phyloP scores from a whole-genome alignment of 2,329 filamentous ascomycete species.

The Colletotrichum godetiae region DNA sequence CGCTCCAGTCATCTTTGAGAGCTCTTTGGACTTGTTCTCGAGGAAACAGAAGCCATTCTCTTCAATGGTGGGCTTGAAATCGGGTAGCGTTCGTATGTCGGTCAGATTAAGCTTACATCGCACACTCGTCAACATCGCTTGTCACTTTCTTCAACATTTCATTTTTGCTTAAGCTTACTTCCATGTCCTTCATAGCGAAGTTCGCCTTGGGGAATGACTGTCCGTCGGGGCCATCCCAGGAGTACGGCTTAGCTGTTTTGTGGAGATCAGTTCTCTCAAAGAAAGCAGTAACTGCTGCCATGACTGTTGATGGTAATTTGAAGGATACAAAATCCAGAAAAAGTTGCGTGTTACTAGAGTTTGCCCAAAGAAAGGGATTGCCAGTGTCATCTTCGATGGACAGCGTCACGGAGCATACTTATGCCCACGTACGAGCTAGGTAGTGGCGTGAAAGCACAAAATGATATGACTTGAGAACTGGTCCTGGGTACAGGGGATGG shows the following conservation, averaged over 20 bases:
- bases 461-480: not conserved
- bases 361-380: too few species aligned
- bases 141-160: not conserved
- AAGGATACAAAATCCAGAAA: not conserved
- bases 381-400: not conserved
- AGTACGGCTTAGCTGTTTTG: not conserved
- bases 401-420: not conserved
- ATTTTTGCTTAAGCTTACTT: not conserved
- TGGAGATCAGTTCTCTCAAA: not conserved
- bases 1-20: not conserved
- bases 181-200: slow-evolving; percentile 8
- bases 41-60: slow-evolving; percentile 11
- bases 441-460: too few species aligned
- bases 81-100: not conserved
- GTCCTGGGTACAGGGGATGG: not conserved
- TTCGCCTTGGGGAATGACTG: not conserved
- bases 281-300: slow-evolving; percentile 4
- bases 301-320: not conserved
- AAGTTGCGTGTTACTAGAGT: too few species aligned
- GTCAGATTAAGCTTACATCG: not conserved
- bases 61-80: not conserved
- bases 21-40: not conserved
- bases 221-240: not conserved
- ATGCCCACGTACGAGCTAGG: not conserved
- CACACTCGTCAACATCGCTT: not conserved